Evolutionary conservation across 2,329 filamentous ascomycete genomes (phyloP).

Genomic region (Corinectria fuckeliana): DNA sequence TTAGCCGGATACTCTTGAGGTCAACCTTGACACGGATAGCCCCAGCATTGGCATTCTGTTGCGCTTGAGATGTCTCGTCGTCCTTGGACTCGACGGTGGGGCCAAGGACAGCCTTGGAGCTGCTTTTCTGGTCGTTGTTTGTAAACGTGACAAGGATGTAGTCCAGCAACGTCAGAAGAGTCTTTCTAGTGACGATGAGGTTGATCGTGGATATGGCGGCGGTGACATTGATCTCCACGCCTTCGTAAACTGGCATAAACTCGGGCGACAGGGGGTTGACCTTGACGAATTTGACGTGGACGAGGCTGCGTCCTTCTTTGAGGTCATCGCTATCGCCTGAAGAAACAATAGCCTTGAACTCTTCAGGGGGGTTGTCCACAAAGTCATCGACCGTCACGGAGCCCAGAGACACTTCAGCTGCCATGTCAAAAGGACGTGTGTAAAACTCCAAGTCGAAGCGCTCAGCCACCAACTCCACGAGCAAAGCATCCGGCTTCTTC

Average conservation of each 20-base stretch:
- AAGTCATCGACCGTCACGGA: slow-evolving; percentile 93
- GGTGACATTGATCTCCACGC: slow-evolving; percentile 91
- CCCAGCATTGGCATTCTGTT: slow-evolving; percentile 55
- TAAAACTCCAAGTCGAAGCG: slow-evolving; percentile 88
- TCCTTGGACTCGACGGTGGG: slow-evolving; percentile 46
- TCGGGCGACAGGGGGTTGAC: slow-evolving; percentile 93
- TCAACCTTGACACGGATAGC: slow-evolving; percentile 95
- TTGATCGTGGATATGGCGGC: slow-evolving; percentile 95
- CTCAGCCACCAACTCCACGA: slow-evolving; percentile 92
- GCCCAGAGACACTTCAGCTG: slow-evolving; percentile 85
- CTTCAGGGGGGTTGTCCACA: slow-evolving; percentile 83
- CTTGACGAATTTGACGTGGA: slow-evolving; percentile 86
- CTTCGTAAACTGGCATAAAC: slow-evolving; percentile 89
- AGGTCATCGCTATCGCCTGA: slow-evolving; percentile 77
- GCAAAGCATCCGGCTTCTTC: slow-evolving; percentile 75
- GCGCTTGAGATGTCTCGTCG: slow-evolving; percentile 40
- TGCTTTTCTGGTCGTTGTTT: slow-evolving; percentile 51
- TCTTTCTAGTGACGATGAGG: slow-evolving; percentile 90
- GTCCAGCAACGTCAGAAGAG: slow-evolving; percentile 88
- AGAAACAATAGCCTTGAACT: slow-evolving; percentile 98
- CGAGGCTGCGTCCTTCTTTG: slow-evolving; percentile 78
- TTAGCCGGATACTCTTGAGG: slow-evolving; percentile 89
- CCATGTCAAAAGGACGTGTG: slow-evolving; percentile 89
- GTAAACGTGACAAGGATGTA: slow-evolving; percentile 95
- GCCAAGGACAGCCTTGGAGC: slow-evolving; percentile 46